A percentile compares a stretch with the other conserved stretches of the same genome.
These are phyloP conservation scores for Phytophthora agathidicida DNA, from an alignment of 352 stramenopile species.

Conservation along the genomic window DNA sequence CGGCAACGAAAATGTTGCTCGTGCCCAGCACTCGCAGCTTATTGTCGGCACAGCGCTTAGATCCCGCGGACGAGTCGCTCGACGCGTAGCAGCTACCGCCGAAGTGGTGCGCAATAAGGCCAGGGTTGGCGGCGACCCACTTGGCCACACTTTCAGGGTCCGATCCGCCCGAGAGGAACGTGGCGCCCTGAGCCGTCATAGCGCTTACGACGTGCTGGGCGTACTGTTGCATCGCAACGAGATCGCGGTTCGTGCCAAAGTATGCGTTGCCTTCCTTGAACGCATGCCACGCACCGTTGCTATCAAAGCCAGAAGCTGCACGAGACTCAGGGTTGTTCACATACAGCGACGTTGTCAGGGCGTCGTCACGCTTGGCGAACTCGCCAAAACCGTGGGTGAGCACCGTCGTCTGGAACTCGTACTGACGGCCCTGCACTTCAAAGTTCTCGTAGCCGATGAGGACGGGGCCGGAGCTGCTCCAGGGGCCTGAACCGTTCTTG, in stretches of 20 bases:
- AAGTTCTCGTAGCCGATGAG: slow-evolving; percentile 72
- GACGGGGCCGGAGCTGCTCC: slow-evolving; percentile 51
- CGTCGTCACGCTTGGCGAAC: slow-evolving; percentile 34
- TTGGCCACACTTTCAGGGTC: slow-evolving; percentile 36
- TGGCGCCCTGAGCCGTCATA: slow-evolving; percentile 48
- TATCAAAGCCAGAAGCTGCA: slow-evolving; percentile 51
- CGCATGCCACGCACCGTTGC: slow-evolving; percentile 41
- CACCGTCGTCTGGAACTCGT: slow-evolving; percentile 70
- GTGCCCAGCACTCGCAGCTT: slow-evolving; percentile 69
- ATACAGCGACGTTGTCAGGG: slow-evolving; percentile 52
- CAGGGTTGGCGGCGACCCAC: slow-evolving; percentile 45
- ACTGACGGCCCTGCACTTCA: slow-evolving; percentile 51
- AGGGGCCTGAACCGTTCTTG: slow-evolving; percentile 41
- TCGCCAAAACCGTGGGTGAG: slow-evolving; percentile 51
- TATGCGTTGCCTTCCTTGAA: slow-evolving; percentile 52
- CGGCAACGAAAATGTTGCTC: slow-evolving; percentile 69
- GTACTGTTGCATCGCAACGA: slow-evolving; percentile 63
- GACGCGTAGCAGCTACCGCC: slow-evolving; percentile 76
- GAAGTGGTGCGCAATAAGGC: slow-evolving; percentile 61
- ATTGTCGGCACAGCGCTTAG: slow-evolving; percentile 61
- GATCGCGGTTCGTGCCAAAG: slow-evolving; percentile 48
- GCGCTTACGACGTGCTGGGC: slow-evolving; percentile 43
- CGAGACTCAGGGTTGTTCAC: slow-evolving; percentile 70
- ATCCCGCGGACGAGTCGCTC: slow-evolving; percentile 38
- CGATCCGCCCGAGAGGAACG: slow-evolving; percentile 45